Base-by-base conservation (phyloP, 345 rosid genomes). In the Populus simonii region DNA sequence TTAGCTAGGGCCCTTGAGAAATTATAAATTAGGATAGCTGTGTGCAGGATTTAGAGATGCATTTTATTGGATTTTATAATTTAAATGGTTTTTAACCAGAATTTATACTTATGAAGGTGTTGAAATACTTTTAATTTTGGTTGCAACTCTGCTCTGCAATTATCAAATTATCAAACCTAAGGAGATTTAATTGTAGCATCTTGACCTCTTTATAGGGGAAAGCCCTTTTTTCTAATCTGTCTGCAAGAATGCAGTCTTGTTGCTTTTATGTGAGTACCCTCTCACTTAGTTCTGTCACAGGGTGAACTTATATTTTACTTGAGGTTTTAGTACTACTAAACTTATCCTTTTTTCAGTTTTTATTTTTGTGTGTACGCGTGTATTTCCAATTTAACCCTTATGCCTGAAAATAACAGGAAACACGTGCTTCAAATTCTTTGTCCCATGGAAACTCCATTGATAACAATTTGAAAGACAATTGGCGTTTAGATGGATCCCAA, bases 401-500 rank as follows among this genome's bases (percentile, higher is more conserved):
- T 57, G 29, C 27, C 5, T 53, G 39, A 53, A 62, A 59, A 25
- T 81, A 69, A 45, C 83, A 91, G 95, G 93, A 91, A 45, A 43
- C 73, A 17, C 90, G 92, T 29, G 71, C 82, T 39, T 84, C 88
- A 68, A 80, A 77, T 76, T 80, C 86, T 35, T 53, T 51, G 22
- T 71, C 87, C 27, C 74, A 62, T 79, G 92, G 90, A 49, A 88
- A 79, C 79, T 71, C 82, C 9, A 61, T 62, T 74, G 93, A 90
- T 74, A 82, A 84, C 27, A 85, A 71, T 78, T 87, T 74, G 81
- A 91, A 91, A 84, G 96, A 91, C 68, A 81, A 79, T 59, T 88
- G 92, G 92, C 92, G 91, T 67, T 82, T 89, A 81, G 96, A 91
- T 83, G 92, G 88, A 74, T 79, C 89, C 53, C 88, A 88, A 65